phyloP scores from a whole-genome alignment of 805 yeast species.

The Saccharomycopsis schoenii region DNA sequence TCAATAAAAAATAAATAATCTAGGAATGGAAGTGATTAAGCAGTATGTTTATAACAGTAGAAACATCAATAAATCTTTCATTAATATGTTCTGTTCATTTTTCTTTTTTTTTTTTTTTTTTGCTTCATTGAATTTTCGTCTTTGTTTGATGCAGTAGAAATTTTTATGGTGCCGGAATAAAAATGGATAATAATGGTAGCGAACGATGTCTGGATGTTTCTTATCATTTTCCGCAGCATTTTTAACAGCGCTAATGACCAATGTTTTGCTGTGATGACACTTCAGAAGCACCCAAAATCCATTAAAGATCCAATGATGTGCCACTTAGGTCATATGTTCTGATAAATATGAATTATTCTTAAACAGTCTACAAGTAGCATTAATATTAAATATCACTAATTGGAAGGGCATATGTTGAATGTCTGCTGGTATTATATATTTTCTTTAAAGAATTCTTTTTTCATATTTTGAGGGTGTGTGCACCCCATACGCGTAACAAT shows the following conservation, averaged over 20 bases:
- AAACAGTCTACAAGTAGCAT: too few relatives aligned
- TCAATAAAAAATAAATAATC: background rate
- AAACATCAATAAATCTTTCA: background rate
- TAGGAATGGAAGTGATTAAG: background rate
- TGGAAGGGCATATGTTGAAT: too few relatives aligned
- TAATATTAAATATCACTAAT: too few relatives aligned
- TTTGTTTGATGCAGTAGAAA: background rate
- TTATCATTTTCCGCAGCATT: background rate
- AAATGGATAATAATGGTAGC: background rate
- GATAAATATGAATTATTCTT: too few relatives aligned
- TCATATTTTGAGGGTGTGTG: background rate
- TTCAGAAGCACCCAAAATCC: too few relatives aligned
- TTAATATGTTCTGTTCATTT: background rate
- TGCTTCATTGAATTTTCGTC: background rate
- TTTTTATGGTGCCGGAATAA: background rate
- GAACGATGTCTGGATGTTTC: background rate
- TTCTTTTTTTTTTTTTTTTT: background rate
- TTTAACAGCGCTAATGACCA: too few relatives aligned
- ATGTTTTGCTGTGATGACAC: too few relatives aligned
- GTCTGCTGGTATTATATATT: too few relatives aligned
- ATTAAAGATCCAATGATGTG: too few relatives aligned
- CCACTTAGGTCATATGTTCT: too few relatives aligned
- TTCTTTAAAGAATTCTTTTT: too few relatives aligned
- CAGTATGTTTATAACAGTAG: background rate
- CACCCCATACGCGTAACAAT: background rate